Base-by-base conservation (phyloP, 768 basidiomycete species). In the Lentinula edodes region DNA sequence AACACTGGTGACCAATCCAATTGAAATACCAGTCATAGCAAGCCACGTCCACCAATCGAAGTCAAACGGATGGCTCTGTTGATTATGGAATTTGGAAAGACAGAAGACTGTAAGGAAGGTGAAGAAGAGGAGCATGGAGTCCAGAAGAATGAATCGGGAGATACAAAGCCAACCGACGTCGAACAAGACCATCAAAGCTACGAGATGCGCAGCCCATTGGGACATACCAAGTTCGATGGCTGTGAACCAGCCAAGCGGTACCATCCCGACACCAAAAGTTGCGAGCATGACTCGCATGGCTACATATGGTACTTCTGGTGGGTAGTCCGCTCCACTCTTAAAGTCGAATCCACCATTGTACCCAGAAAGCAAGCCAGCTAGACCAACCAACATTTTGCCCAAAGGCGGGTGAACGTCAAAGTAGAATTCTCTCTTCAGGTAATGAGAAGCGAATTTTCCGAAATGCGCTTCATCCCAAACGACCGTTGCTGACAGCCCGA, bases 391-490 rank as follows among this genome's bases (percentile, higher is more conserved):
- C 95, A 99, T 98, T 80, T 99, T 99, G 3, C 97, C 97, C 45
- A 99, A 81, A 0, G 97, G 97, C 5, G 97, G 97, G 69, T 99
- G 97, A 32, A 98, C 97, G 70, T 99, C 97, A 72, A 98, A 98
- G 80, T 98, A 98, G 76, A 98, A 98, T 73, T 97, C 94, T 69
- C 95, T 91, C 75, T 98, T 97, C 75, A 99, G 87, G 75, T 99
- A 98, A 75, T 98, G 90, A 55, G 93, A 93, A 55, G 93, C 97
- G 75, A 99, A 98, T 76, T 99, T 98, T 67, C 97, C 97, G 74
- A 98, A 99, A 75, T 99, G 97, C 42, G 97, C 96, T 79, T 99
- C 97, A 73, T 99, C 97, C 97, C 96, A 98, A 62, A 98, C 87
- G 74, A 99, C 96, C 65, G 83, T 71, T 69, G 89, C 83, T 38